Evolutionary conservation across 1,284 basidiomycete species (phyloP).

Genomic region (Heterobasidion annosum): DNA sequence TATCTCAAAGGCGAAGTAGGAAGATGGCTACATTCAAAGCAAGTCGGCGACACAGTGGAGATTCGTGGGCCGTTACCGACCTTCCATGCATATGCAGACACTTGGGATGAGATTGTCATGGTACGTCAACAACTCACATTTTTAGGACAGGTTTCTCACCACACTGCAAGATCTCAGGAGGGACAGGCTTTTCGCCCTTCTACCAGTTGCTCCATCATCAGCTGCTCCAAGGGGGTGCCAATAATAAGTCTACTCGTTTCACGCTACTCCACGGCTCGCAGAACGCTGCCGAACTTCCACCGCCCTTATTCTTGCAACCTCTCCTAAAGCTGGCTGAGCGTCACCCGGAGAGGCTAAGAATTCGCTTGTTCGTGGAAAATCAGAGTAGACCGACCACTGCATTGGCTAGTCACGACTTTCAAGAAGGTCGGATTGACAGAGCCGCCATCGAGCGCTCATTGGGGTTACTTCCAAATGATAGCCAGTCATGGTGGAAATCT

Average conservation of each 20-base stretch:
- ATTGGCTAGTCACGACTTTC: conserved; percentile 17
- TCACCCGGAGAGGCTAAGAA: conserved; percentile 42
- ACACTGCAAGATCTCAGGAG: conserved; percentile 61
- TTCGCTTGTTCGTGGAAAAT: conserved; percentile 57
- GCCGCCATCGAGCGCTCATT: conserved; percentile 28
- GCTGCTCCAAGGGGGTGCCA: conserved; percentile 32
- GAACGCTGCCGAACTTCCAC: conserved; percentile 55
- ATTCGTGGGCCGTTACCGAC: conserved; percentile 73
- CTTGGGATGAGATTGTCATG: conserved; percentile 75
- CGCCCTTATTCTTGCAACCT: conserved; percentile 42
- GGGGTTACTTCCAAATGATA: background rate
- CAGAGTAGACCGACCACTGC: conserved; percentile 17
- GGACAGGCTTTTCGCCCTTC: conserved; percentile 78
- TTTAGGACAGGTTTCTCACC: background rate
- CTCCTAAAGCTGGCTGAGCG: conserved; percentile 35
- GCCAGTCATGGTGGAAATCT: conserved; percentile 4
- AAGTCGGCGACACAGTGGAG: conserved; percentile 57
- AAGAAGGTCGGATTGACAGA: conserved; percentile 46
- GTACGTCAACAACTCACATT: conserved; percentile 29
- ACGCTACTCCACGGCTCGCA: conserved; percentile 65
- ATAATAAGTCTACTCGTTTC: conserved; percentile 37
- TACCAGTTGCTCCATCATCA: conserved; percentile 44
- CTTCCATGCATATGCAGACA: conserved; percentile 52
- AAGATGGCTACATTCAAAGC: conserved; percentile 70
- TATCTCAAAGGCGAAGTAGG: conserved; percentile 77